A percentile compares a stretch with the other conserved stretches of the same genome.
Conservation (phyloP, 805 yeast genomes). For the Wickerhamomyces queroliae region DNA sequence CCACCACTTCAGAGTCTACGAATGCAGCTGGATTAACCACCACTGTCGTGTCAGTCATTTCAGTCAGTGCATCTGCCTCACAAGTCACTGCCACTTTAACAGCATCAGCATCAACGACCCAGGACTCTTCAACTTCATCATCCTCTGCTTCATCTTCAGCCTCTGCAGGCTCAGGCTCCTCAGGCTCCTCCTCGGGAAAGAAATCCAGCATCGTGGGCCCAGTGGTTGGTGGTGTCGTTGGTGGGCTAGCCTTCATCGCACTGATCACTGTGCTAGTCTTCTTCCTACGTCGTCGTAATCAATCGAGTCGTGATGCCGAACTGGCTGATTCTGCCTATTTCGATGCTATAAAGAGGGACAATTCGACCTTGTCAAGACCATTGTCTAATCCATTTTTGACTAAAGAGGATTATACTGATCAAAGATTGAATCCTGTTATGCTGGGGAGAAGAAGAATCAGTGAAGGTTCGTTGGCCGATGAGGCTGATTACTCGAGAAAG, state of each 20-base stretch:
- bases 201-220: conserved; percentile 39
- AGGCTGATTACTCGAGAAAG: conserved; percentile 74
- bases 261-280: conserved; percentile 33
- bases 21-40: too few relatives aligned
- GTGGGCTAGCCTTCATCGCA: conserved; percentile 44
- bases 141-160: conserved; percentile 7
- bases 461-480: conserved; percentile 85
- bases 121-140: conserved; percentile 18
- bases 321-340: conserved; percentile 53
- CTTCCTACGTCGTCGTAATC: conserved; percentile 30
- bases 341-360: conserved; percentile 49
- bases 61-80: neutral
- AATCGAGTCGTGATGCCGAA: conserved; percentile 33
- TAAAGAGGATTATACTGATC: conserved; percentile 54
- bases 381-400: conserved; percentile 56
- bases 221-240: conserved; percentile 59
- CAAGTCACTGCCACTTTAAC: conserved; percentile 4
- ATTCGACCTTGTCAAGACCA: conserved; percentile 25
- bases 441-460: conserved; percentile 78
- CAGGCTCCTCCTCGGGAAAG: conserved; percentile 4
- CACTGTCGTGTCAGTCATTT: too few relatives aligned
- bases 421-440: conserved; percentile 68
- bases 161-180: too few relatives aligned
- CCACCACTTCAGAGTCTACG: conserved; percentile 18
- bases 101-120: conserved; percentile 1